Evolutionary conservation across 2,329 filamentous ascomycete genomes (phyloP), one percentile per base, ranked within the genome.

Genomic region (Apiospora malaysiana): DNA sequence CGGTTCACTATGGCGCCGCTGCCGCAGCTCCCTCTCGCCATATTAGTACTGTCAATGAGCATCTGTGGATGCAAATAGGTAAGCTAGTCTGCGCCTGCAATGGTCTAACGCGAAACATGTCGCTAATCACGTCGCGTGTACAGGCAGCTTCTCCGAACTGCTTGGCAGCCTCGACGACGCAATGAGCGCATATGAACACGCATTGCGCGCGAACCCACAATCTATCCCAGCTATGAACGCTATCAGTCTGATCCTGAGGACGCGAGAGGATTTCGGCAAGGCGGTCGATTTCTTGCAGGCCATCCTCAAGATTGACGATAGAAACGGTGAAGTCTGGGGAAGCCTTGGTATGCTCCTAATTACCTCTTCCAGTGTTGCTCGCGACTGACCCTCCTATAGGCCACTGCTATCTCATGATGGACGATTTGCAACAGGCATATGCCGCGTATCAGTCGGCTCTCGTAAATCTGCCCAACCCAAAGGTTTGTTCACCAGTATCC

Each of bases 361-460:
- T n/a, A 23, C 32, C 16, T 63, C 56, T 14, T 9, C 7, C n/a
- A 10, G 8, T 40, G 21, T 63, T 63, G 18, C 56, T 40, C 32
- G 8, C n/a, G 32, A 69, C 76, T 80, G 68, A 78, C 76, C 76
- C 56, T 76, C 74, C 32, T 37, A 69, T 76, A 95, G 94, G 96
- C n/a, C 96, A 98, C 81, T 98, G 96, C 83, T 97, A 95, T 80
- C 87, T 99, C 37, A 99, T 99, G 96, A 97, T 97, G 89, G 96
- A 99, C 79, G 95, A 98, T 78, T 84, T 98, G 45, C 96, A 98
- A 82, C 94, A 98, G 79, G 96, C 96, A 0, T 99, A 99, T 78
- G 93, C 94, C 43, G 95, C 96, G 0, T 99, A 99, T 80, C 96
- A 99, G 81, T 94, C 97, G 80, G 96, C 96, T 7, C 85, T 98